These are phyloP conservation scores for Backusella westeae DNA, from an alignment of 192 early-diverging fungal genomes.

Conservation along the genomic window DNA sequence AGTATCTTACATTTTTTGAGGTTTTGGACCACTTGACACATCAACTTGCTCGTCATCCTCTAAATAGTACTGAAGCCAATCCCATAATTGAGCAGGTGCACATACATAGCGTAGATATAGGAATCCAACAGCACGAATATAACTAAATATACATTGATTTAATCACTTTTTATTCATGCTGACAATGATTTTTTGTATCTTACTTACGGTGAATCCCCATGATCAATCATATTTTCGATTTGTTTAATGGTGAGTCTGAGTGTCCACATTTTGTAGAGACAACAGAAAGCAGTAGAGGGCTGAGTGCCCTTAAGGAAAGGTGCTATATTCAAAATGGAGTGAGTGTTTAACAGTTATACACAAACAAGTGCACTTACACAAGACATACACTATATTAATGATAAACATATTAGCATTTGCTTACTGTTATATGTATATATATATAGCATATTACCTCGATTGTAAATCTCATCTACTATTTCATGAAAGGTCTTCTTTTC, in stretches of 20 bases:
- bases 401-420: no score
- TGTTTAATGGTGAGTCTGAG: conserved; percentile 73
- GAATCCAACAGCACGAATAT: conserved; percentile 77
- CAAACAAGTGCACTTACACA: conserved; percentile 12
- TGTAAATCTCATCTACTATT: conserved; percentile 72
- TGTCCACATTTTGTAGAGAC: conserved; percentile 85
- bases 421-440: background rate
- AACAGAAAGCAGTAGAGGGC: conserved; percentile 79
- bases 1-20: conserved; percentile 52
- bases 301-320: conserved; percentile 79
- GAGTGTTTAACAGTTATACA: no score
- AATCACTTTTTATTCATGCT: background rate
- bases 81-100: conserved; percentile 72
- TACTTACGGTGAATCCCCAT: conserved; percentile 72
- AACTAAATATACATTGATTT: conserved; percentile 32
- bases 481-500: conserved; percentile 77
- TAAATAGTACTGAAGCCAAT: conserved; percentile 74
- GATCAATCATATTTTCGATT: conserved; percentile 72
- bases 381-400: conserved; percentile 20
- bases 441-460: conserved; percentile 45
- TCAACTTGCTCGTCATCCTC: conserved; percentile 78
- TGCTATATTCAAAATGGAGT: conserved; percentile 39
- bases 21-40: conserved; percentile 54
- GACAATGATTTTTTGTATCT: background rate
- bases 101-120: conserved; percentile 82